Evolutionary conservation across 768 basidiomycete species (phyloP).

Genomic region (Goffeauzyma gilvescens): DNA sequence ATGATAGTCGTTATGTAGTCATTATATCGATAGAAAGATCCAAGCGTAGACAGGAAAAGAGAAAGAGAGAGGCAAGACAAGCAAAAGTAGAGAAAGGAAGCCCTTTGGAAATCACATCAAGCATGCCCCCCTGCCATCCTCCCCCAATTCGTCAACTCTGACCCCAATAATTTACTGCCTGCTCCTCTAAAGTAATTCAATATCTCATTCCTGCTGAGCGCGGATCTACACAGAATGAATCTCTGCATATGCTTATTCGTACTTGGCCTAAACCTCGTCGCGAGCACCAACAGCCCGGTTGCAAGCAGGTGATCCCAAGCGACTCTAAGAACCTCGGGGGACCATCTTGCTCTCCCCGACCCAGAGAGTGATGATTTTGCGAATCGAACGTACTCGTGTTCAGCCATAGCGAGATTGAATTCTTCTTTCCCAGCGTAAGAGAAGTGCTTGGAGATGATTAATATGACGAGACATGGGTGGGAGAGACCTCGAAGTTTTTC

Average conservation of each 20-base stretch:
- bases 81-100: too few species aligned
- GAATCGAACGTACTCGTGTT: slow-evolving; percentile 45
- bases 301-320: slow-evolving; percentile 54
- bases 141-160: slow-evolving; percentile 29
- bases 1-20: too few species aligned
- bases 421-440: slow-evolving; percentile 53
- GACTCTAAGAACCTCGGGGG: slow-evolving; percentile 37
- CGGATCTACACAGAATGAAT: slow-evolving; percentile 57
- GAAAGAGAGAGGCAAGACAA: too few species aligned
- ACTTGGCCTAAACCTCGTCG: slow-evolving; percentile 37
- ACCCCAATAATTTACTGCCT: slow-evolving; percentile 22
- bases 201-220: slow-evolving; percentile 46
- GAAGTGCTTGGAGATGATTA: slow-evolving; percentile 67
- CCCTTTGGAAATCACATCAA: too few species aligned
- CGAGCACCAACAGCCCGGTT: slow-evolving; percentile 41
- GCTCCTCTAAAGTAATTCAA: slow-evolving; percentile 29
- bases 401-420: slow-evolving; percentile 82
- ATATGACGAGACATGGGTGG: slow-evolving; percentile 60
- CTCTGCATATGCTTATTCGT: slow-evolving; percentile 39
- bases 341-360: slow-evolving; percentile 26
- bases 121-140: slow-evolving; percentile 28
- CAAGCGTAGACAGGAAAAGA: too few species aligned
- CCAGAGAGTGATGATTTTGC: slow-evolving; percentile 36
- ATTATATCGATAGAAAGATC: too few species aligned
- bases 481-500: slow-evolving; percentile 39